Conservation (phyloP, 352 stramenopile species). For the Globisporangium parvum region DNA sequence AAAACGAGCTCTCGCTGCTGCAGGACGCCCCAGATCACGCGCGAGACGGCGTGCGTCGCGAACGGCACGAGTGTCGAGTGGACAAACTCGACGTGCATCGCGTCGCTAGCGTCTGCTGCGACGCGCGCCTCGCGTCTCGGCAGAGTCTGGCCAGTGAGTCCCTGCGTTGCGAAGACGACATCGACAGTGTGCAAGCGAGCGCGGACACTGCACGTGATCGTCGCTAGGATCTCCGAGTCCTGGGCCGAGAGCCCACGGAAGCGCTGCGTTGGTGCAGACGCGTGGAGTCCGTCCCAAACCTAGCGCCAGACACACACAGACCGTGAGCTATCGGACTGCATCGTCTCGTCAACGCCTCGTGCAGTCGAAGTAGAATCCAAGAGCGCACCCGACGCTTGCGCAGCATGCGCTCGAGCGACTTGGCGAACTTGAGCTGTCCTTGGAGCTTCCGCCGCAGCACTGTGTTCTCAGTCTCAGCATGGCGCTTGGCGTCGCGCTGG, state of each 20-base stretch:
- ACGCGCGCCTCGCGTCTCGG: not conserved
- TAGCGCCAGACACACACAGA: not conserved
- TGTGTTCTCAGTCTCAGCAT: slow-evolving; percentile 8
- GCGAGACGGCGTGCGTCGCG: not conserved
- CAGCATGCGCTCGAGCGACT: slow-evolving; percentile 9
- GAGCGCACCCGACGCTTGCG: slow-evolving; percentile 4
- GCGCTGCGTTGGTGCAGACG: not conserved
- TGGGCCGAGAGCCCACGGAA: slow-evolving; percentile 1
- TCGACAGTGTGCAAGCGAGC: not conserved
- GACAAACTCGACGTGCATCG: slow-evolving; percentile 4
- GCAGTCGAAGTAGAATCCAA: not conserved
- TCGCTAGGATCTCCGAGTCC: slow-evolving; percentile 5
- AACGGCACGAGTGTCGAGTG: slow-evolving; percentile 1
- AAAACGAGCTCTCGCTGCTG: slow-evolving; percentile 3
- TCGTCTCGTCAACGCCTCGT: not conserved
- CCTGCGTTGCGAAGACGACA: not conserved
- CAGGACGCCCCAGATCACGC: slow-evolving; percentile 5
- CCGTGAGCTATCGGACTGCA: not conserved
- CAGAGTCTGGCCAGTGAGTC: not conserved
- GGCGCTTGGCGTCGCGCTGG: slow-evolving; percentile 9
- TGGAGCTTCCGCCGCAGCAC: slow-evolving; percentile 1
- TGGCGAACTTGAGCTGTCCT: slow-evolving; percentile 10
- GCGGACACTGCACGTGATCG: not conserved
- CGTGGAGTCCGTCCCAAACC: slow-evolving; percentile 5
- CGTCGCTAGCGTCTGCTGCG: not conserved